phyloP scores from a whole-genome alignment of 495 filamentous ascomycete genomes.

The Lasiosphaeris hirsuta region DNA sequence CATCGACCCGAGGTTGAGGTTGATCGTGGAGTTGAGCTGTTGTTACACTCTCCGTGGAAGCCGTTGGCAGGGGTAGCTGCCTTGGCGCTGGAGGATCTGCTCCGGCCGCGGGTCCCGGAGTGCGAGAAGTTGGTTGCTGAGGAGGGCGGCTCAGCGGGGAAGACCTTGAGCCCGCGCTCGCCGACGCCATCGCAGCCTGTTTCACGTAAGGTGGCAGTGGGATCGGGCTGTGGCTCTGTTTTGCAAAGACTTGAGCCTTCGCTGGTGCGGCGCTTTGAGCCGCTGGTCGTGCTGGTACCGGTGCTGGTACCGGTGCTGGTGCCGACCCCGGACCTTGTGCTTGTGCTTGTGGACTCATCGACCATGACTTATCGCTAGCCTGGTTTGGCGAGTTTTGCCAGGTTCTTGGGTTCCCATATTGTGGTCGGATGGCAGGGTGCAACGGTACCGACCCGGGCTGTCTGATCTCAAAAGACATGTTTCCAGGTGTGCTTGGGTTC shows the following conservation, averaged over 20 bases:
- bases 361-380: conserved; percentile 20
- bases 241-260: conserved; percentile 14
- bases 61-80: not conserved
- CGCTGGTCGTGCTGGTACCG: not conserved
- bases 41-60: too few species aligned
- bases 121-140: conserved; percentile 2
- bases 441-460: conserved; percentile 22
- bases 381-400: conserved; percentile 20
- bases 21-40: not conserved
- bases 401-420: conserved; percentile 35
- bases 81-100: not conserved
- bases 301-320: too few species aligned
- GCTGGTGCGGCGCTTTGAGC: conserved; percentile 3
- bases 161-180: not conserved
- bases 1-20: not conserved
- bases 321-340: too few species aligned
- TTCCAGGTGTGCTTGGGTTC: conserved; percentile 5
- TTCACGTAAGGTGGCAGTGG: conserved; percentile 31
- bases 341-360: conserved; percentile 4
- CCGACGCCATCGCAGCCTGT: conserved; percentile 12
- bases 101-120: not conserved
- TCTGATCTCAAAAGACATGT: conserved; percentile 13
- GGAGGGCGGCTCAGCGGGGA: conserved; percentile 15
- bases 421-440: conserved; percentile 46
- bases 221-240: conserved; percentile 35